Conservation (phyloP, 495 filamentous ascomycete species). For the Zalerion maritima region DNA sequence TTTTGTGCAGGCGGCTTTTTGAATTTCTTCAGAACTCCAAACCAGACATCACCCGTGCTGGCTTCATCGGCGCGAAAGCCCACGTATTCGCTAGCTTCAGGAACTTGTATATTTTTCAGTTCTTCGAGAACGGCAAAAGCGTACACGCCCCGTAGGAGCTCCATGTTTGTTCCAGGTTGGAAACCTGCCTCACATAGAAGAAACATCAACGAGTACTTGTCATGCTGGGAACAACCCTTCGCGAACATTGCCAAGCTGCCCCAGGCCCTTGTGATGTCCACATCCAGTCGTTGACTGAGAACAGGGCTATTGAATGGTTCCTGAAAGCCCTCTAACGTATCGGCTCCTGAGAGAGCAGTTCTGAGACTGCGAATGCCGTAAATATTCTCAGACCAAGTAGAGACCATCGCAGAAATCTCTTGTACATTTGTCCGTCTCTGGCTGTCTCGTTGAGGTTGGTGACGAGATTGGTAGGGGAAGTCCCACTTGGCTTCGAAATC, state of each 20-base stretch:
- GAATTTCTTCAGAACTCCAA: slow-evolving; percentile 14
- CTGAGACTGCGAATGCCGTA: too few species aligned
- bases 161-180: slow-evolving; percentile 18
- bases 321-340: slow-evolving; percentile 25
- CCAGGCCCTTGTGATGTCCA: slow-evolving; percentile 21
- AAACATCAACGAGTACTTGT: slow-evolving; percentile 14
- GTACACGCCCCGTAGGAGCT: slow-evolving; percentile 13
- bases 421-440: too few species aligned
- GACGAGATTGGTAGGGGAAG: too few species aligned
- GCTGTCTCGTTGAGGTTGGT: too few species aligned
- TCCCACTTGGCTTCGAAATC: slow-evolving; percentile 10
- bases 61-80: slow-evolving; percentile 22
- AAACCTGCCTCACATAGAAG: too few species aligned
- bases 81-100: slow-evolving; percentile 12
- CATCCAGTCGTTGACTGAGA: slow-evolving; percentile 15
- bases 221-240: slow-evolving; percentile 14
- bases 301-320: slow-evolving; percentile 4
- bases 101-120: slow-evolving; percentile 13
- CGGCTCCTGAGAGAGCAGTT: too few species aligned
- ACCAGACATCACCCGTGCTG: slow-evolving; percentile 9
- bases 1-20: slow-evolving; percentile 5
- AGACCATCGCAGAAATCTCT: too few species aligned
- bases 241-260: slow-evolving; percentile 19
- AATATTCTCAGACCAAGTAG: too few species aligned
- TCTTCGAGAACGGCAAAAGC: slow-evolving; percentile 16